phyloP scores from a whole-genome alignment of 306 rosid genomes.

The Lablab purpureus region DNA sequence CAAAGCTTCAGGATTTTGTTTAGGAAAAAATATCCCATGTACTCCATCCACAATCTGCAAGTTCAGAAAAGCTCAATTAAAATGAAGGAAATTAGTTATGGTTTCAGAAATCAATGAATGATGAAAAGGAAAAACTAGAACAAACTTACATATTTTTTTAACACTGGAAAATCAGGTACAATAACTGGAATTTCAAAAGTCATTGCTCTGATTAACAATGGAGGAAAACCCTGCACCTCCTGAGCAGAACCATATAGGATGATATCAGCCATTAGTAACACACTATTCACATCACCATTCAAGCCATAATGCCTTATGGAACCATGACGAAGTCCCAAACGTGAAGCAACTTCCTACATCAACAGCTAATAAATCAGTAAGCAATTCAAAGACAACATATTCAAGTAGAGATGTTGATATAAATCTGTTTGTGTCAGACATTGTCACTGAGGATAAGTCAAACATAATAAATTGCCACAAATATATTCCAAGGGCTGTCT shows the following conservation, averaged over 20 bases:
- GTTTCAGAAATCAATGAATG: slow-evolving; percentile 41
- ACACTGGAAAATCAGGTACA: slow-evolving; percentile 81
- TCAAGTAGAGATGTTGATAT: slow-evolving; percentile 11
- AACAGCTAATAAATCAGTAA: slow-evolving; percentile 53
- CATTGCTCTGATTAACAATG: slow-evolving; percentile 88
- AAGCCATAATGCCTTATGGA: slow-evolving; percentile 82
- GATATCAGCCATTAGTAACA: slow-evolving; percentile 90
- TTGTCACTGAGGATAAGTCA: slow-evolving; percentile 26
- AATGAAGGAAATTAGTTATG: slow-evolving; percentile 37
- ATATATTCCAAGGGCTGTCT: slow-evolving; percentile 29
- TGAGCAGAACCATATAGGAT: slow-evolving; percentile 90
- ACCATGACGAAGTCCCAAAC: slow-evolving; percentile 80
- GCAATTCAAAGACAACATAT: slow-evolving; percentile 29
- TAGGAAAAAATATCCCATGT: slow-evolving; percentile 72
- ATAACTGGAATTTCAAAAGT: slow-evolving; percentile 83
- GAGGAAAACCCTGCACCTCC: slow-evolving; percentile 93
- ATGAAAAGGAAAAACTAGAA: slow-evolving; percentile 42
- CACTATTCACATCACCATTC: slow-evolving; percentile 76
- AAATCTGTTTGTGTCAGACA: too few species aligned
- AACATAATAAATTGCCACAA: slow-evolving; percentile 15
- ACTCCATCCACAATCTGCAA: slow-evolving; percentile 82
- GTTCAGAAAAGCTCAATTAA: slow-evolving; percentile 38
- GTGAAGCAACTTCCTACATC: slow-evolving; percentile 84
- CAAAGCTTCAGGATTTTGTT: slow-evolving; percentile 83
- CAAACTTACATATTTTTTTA: slow-evolving; percentile 81